These are phyloP conservation scores for Barbarea vulgaris DNA, from an alignment of 345 rosid genomes.

Conservation along the genomic window DNA sequence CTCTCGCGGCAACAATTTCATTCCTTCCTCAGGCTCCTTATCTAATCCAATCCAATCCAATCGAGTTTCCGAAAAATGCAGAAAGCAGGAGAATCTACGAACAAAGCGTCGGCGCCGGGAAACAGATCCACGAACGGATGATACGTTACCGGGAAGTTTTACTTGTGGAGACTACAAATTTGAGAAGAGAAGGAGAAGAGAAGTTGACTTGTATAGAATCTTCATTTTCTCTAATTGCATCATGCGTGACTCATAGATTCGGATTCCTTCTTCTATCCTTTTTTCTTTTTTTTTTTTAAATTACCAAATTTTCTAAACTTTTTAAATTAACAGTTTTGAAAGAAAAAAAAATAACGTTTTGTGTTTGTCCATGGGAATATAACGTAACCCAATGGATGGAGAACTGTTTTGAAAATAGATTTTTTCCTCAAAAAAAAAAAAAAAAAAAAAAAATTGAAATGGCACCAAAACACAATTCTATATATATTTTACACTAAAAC, in stretches of 20 bases:
- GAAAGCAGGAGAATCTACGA: neutral
- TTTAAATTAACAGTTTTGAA: neutral
- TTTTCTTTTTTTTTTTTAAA: too few species aligned
- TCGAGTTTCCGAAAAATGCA: neutral
- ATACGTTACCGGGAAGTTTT: neutral
- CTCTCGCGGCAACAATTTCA: slow-evolving; percentile 83
- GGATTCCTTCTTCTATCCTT: neutral
- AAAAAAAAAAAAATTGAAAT: too few species aligned
- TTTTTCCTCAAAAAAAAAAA: too few species aligned
- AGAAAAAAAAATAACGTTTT: too few species aligned
- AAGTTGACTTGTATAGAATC: neutral
- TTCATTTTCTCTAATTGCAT: neutral
- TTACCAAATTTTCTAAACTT: neutral
- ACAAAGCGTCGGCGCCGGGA: neutral
- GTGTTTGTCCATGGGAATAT: too few species aligned
- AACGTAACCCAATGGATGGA: too few species aligned
- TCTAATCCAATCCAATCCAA: slow-evolving; percentile 4
- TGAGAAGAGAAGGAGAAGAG: neutral
- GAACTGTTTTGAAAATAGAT: too few species aligned
- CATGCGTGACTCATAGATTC: slow-evolving; percentile 18
- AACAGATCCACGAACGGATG: neutral
- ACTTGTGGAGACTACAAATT: neutral
- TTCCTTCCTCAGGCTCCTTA: slow-evolving; percentile 19
- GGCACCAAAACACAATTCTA: too few species aligned
- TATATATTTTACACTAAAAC: too few species aligned